These are phyloP conservation scores for Wilhelminamyces savonicus DNA, from an alignment of 805 yeast species.

Conservation along the genomic window DNA sequence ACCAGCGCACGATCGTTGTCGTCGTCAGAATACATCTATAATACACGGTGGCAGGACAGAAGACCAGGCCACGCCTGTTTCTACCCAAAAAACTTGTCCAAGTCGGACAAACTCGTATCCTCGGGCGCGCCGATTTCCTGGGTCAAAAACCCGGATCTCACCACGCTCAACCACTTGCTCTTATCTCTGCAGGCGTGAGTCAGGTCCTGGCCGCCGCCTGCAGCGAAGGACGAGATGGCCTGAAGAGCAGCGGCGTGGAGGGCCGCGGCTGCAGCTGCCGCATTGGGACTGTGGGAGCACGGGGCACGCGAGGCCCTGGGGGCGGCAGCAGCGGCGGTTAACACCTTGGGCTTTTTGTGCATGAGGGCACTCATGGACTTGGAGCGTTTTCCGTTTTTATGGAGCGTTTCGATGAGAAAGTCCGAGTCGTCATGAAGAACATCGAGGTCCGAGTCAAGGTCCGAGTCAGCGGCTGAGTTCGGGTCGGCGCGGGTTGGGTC, in stretches of 20 bases:
- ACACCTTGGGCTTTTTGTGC: constrained; percentile 41
- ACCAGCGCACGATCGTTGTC: too few species aligned
- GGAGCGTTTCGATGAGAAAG: constrained; percentile 32
- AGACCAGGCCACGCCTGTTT: too few species aligned
- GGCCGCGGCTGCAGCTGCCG: constrained; percentile 73
- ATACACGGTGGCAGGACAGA: too few species aligned
- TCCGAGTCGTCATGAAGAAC: constrained; percentile 35
- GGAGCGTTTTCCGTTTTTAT: constrained; percentile 50
- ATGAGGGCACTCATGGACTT: constrained; percentile 55
- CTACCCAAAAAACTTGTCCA: constrained; percentile 34
- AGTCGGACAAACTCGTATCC: constrained; percentile 65
- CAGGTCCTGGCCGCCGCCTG: not conserved
- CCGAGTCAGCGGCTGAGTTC: constrained; percentile 22
- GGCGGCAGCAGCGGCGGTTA: constrained; percentile 80
- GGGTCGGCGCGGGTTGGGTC: constrained; percentile 2
- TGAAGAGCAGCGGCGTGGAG: constrained; percentile 61
- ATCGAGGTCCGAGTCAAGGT: constrained; percentile 41
- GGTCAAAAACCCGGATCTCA: constrained; percentile 69
- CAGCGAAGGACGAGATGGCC: constrained; percentile 28
- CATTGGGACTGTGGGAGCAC: constrained; percentile 50
- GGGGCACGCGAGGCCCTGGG: constrained; percentile 69
- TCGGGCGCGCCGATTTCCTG: constrained; percentile 80
- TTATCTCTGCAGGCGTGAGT: constrained; percentile 20
- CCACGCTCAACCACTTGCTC: constrained; percentile 65
- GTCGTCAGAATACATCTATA: too few species aligned